phyloP scores from a whole-genome alignment of 176 grass and related monocot species.

The Ensete glaucum region DNA sequence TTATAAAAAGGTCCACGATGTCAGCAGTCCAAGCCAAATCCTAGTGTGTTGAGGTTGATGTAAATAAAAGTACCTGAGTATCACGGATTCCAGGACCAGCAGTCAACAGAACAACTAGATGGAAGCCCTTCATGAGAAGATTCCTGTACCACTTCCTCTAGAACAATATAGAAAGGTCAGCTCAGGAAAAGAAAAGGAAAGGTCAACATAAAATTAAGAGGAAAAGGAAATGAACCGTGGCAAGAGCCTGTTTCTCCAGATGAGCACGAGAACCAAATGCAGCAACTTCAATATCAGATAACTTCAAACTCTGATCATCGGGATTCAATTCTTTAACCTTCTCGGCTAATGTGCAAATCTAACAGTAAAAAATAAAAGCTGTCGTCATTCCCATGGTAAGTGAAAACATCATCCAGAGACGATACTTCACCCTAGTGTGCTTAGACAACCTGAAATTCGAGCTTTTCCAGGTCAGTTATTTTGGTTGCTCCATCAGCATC shows the following conservation, averaged over 20 bases:
- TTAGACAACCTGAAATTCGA: slow-evolving; percentile 68
- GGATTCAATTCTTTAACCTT: slow-evolving; percentile 30
- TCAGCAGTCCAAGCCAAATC: not conserved
- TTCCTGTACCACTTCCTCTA: slow-evolving; percentile 98
- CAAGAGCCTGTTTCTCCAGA: slow-evolving; percentile 95
- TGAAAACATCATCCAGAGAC: not conserved
- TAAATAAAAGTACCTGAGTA: slow-evolving; percentile 59
- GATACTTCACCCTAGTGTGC: slow-evolving; percentile 14
- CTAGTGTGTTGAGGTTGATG: not conserved
- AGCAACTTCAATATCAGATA: slow-evolving; percentile 64
- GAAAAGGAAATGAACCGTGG: slow-evolving; percentile 45
- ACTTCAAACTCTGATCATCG: slow-evolving; percentile 31
- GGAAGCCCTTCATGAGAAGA: slow-evolving; percentile 98
- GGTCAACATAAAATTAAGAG: not conserved
- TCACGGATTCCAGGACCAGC: slow-evolving; percentile 80
- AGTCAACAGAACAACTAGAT: slow-evolving; percentile 75
- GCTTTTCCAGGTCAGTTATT: slow-evolving; percentile 86
- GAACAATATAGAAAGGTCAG: slow-evolving; percentile 9
- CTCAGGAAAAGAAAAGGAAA: not conserved
- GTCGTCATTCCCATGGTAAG: not conserved
- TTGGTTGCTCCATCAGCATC: slow-evolving; percentile 95
- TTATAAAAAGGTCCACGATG: not conserved
- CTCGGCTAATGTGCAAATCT: slow-evolving; percentile 51
- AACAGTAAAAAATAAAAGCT: slow-evolving; percentile 5
- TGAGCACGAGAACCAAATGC: slow-evolving; percentile 91